phyloP scores from a whole-genome alignment of 371 early-diverging fungal genomes.

The Mycotypha africana region DNA sequence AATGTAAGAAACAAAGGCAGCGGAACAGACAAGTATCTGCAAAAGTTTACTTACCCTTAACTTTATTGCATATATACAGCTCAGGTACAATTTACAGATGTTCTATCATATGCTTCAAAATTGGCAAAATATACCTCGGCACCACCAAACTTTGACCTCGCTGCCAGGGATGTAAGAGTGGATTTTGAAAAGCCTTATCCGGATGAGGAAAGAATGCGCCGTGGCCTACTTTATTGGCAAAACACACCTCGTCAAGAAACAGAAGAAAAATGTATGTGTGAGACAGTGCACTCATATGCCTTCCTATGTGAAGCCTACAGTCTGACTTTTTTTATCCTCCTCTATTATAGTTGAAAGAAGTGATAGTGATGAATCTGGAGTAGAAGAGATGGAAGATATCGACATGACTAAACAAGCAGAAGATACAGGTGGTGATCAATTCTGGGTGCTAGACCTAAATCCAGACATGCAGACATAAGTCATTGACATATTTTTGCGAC shows the following conservation, averaged over 20 bases:
- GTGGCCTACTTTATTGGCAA: slow-evolving; percentile 43
- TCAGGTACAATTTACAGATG: slow-evolving; percentile 41
- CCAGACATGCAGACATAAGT: slow-evolving; percentile 31
- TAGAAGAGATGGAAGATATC: slow-evolving; percentile 20
- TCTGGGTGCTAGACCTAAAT: slow-evolving; percentile 48
- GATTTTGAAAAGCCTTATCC: slow-evolving; percentile 52
- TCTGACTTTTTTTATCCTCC: neutral
- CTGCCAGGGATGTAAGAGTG: slow-evolving; percentile 30
- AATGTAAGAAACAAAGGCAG: slow-evolving; percentile 20
- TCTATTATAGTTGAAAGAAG: slow-evolving; percentile 33
- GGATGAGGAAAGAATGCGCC: slow-evolving; percentile 46
- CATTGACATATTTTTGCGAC: neutral
- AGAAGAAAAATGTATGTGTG: slow-evolving; percentile 28
- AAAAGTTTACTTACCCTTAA: neutral
- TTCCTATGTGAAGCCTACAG: neutral
- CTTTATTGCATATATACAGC: slow-evolving; percentile 17
- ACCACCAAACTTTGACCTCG: slow-evolving; percentile 40
- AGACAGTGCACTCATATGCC: neutral
- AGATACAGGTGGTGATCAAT: slow-evolving; percentile 32
- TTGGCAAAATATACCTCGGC: slow-evolving; percentile 46
- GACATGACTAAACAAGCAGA: slow-evolving; percentile 14
- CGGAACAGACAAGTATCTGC: neutral
- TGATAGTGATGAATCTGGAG: slow-evolving; percentile 28
- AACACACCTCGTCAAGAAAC: slow-evolving; percentile 20
- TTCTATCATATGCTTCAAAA: slow-evolving; percentile 46